These are phyloP conservation scores for Rubus idaeus DNA, from an alignment of 306 rosid species.

Conservation along the genomic window DNA sequence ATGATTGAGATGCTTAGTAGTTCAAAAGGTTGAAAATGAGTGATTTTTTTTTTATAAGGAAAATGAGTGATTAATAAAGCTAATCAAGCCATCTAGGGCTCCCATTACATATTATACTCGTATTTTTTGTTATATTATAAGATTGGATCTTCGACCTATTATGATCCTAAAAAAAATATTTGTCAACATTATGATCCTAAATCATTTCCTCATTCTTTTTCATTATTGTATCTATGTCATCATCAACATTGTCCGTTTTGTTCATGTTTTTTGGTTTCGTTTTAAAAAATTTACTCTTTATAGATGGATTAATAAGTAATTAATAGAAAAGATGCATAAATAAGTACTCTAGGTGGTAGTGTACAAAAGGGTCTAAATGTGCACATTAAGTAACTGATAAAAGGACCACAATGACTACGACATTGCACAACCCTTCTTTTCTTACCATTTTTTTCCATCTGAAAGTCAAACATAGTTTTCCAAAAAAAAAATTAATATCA, in stretches of 20 bases:
- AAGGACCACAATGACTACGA: constrained; percentile 20
- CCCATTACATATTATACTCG: neutral
- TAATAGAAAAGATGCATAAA: neutral
- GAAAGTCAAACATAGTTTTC: neutral
- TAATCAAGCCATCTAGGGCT: neutral
- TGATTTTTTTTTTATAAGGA: neutral
- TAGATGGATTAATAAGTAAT: neutral
- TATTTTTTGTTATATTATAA: neutral
- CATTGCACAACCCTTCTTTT: neutral
- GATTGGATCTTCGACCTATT: neutral
- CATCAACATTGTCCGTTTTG: neutral
- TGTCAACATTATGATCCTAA: neutral
- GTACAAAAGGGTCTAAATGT: neutral
- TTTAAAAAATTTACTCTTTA: neutral
- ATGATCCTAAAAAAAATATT: no score
- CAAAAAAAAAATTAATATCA: neutral
- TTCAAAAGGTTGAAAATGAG: neutral
- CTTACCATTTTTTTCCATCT: constrained; percentile 14
- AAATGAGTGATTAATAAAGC: neutral
- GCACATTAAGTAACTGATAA: neutral
- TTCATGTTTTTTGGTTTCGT: neutral
- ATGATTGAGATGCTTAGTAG: neutral
- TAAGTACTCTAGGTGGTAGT: neutral
- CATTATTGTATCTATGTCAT: neutral
- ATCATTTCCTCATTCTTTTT: neutral